Conservation (phyloP, 1,139 yeast genomes). For the Diutina neorugosa region DNA sequence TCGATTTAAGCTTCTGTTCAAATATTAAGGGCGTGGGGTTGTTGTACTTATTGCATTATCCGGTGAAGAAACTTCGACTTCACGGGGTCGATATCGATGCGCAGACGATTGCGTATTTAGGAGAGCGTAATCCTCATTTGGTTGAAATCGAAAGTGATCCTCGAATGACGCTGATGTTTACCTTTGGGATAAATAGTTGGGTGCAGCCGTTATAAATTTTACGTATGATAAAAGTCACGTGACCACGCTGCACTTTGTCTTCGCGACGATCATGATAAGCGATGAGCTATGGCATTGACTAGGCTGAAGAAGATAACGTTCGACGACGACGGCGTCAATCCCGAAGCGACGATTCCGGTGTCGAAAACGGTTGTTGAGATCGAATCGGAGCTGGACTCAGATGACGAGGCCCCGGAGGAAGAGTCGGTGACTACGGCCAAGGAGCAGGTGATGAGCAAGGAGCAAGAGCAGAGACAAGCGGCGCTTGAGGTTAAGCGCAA, state of each 20-base stretch:
- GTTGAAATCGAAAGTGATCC: neutral
- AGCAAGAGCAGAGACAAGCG: slow-evolving; percentile 14
- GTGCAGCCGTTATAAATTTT: neutral
- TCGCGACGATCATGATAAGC: neutral
- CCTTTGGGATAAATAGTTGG: neutral
- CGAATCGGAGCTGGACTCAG: neutral
- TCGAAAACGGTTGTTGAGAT: neutral
- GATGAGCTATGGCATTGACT: neutral
- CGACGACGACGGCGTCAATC: neutral
- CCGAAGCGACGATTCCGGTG: neutral
- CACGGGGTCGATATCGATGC: neutral
- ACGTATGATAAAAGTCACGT: neutral
- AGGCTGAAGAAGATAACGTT: neutral
- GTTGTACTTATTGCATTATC: neutral
- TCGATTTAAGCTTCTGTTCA: neutral
- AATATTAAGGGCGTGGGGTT: neutral
- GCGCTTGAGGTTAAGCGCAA: slow-evolving; percentile 24
- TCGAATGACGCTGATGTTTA: neutral
- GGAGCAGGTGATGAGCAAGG: neutral
- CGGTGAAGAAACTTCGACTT: neutral
- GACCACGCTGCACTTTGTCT: neutral
- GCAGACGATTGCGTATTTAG: neutral
- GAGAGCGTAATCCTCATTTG: neutral
- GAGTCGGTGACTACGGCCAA: neutral
- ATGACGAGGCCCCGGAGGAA: slow-evolving; percentile 3